Conservation (phyloP, 257 asterid species). For the Solanum gracilifrons region DNA sequence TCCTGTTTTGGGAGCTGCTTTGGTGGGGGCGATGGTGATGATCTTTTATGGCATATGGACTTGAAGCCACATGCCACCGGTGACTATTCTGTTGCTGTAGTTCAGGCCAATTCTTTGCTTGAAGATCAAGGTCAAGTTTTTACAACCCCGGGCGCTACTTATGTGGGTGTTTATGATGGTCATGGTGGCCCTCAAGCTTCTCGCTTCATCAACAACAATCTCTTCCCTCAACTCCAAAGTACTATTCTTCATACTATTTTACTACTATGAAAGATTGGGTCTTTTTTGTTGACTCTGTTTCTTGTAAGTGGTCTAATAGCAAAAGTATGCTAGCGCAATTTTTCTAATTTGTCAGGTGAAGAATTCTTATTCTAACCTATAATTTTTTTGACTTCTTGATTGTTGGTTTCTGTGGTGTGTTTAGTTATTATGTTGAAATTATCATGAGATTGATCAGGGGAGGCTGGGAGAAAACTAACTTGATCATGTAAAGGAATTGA, state of each 20-base stretch:
- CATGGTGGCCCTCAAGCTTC: constrained; percentile 42
- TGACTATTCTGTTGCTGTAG: constrained; percentile 34
- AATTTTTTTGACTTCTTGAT: neutral
- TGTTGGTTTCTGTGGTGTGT: neutral
- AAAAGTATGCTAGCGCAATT: neutral
- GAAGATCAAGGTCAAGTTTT: constrained; percentile 37
- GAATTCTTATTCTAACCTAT: neutral
- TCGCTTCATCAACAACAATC: constrained; percentile 23
- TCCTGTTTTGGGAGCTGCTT: constrained; percentile 19
- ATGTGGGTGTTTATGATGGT: constrained; percentile 39
- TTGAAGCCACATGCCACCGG: constrained; percentile 30
- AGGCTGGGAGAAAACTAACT: neutral
- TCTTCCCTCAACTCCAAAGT: constrained; percentile 26
- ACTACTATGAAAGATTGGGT: neutral
- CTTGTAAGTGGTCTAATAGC: neutral
- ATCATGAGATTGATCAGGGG: neutral
- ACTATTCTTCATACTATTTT: neutral
- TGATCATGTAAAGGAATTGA: neutral
- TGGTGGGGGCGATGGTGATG: constrained; percentile 19
- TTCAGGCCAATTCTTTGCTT: constrained; percentile 30
- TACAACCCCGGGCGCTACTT: constrained; percentile 26
- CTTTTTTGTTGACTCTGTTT: neutral
- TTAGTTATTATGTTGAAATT: neutral
- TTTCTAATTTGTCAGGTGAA: neutral
- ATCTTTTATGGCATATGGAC: constrained; percentile 28